Evolutionary conservation across 2,329 filamentous ascomycete species (phyloP).

Genomic region (Dothistroma pini): DNA sequence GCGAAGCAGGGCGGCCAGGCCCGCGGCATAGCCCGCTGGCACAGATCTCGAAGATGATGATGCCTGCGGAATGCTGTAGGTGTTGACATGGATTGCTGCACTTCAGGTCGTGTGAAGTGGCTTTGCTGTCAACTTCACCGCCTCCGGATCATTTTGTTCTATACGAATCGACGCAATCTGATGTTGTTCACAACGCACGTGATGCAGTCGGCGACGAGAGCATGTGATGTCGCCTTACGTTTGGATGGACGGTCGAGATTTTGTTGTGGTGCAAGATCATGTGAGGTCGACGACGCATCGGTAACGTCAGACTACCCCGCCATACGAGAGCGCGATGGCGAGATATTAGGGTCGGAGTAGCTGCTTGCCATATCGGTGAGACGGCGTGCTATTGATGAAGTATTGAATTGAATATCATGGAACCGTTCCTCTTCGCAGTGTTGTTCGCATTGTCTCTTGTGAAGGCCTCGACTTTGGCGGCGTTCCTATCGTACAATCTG

Average conservation of each 20-base stretch:
- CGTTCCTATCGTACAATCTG: slow-evolving; percentile 15
- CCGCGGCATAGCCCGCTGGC: background rate
- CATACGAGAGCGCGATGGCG: background rate
- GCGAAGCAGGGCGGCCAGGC: slow-evolving; percentile 2
- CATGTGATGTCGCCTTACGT: background rate
- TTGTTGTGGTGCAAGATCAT: slow-evolving; percentile 2
- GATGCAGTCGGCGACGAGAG: background rate
- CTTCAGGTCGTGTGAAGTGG: background rate
- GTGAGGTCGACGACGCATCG: slow-evolving; percentile 4
- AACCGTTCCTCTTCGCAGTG: slow-evolving; percentile 15
- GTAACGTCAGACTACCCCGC: slow-evolving; percentile 4
- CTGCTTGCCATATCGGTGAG: background rate
- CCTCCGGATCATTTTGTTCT: background rate
- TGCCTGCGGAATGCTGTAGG: background rate
- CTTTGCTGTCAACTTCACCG: background rate
- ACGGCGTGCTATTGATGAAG: background rate
- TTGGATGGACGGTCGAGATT: background rate
- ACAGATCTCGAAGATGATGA: background rate
- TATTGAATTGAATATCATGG: slow-evolving; percentile 10
- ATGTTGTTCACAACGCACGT: background rate
- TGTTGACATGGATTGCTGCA: background rate
- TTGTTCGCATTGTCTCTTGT: slow-evolving; percentile 17
- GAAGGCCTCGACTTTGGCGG: slow-evolving; percentile 17
- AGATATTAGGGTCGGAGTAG: background rate
- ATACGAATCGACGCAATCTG: background rate